Percentiles rank a stretch among this genome's conserved stretches.
These are phyloP conservation scores for Eremochloa ophiuroides DNA, from an alignment of 176 grass and related monocot species.

Conservation along the genomic window DNA sequence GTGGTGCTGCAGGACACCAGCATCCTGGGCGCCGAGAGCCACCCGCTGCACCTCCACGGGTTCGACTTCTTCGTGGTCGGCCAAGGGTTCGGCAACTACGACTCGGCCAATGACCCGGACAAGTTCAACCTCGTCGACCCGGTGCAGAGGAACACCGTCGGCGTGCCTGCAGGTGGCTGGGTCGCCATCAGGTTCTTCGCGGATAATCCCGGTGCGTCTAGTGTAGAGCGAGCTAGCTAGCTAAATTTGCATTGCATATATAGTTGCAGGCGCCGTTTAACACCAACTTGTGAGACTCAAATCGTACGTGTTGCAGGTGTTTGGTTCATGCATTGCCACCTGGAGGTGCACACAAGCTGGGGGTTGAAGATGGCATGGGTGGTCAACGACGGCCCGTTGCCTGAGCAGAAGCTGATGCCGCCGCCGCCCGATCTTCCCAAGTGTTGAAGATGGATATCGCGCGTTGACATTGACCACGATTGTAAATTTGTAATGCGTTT, in stretches of 20 bases:
- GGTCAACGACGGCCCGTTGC: constrained; percentile 54
- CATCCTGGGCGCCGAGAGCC: constrained; percentile 63
- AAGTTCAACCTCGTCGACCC: constrained; percentile 67
- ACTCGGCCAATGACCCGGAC: constrained; percentile 26
- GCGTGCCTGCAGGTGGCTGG: constrained; percentile 61
- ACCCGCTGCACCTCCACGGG: constrained; percentile 72
- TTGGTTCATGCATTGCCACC: constrained; percentile 75
- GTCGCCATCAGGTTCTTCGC: constrained; percentile 74
- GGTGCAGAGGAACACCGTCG: constrained; percentile 62
- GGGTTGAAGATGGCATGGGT: constrained; percentile 77
- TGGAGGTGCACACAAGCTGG: constrained; percentile 78
- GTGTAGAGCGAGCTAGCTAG: too few relatives aligned
- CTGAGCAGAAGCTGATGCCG: constrained; percentile 54
- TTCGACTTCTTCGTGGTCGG: constrained; percentile 72
- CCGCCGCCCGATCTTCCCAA: constrained; percentile 60
- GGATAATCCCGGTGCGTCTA: constrained; percentile 58
- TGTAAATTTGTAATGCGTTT: constrained; percentile 5
- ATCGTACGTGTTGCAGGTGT: constrained; percentile 55
- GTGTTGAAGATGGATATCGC: constrained; percentile 24
- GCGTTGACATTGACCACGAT: background rate
- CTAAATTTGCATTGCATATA: too few relatives aligned
- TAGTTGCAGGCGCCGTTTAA: background rate
- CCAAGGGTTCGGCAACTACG: constrained; percentile 57
- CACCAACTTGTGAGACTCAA: too few relatives aligned
- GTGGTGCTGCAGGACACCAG: constrained; percentile 74